Evolutionary conservation across 2,329 filamentous ascomycete genomes (phyloP), one percentile per base, ranked within the genome.

Genomic region (Lasiodiplodia sp.): DNA sequence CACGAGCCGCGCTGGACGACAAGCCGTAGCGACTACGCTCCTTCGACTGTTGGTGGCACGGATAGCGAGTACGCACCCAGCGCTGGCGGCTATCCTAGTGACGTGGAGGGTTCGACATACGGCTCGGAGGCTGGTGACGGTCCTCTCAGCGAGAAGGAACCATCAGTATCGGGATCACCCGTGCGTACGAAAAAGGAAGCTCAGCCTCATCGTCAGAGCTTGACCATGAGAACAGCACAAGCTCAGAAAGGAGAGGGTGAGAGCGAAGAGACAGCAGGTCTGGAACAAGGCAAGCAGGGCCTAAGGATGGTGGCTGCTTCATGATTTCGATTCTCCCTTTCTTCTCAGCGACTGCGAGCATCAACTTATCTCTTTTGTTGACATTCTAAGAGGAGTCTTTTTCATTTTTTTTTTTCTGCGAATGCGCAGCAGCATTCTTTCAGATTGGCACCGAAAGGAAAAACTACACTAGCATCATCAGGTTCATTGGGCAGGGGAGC

Each of bases 31-130:
- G 67, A 68, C 18, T 68, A 68, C 38, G 67, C 67, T 1, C 67
- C 67, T 16, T 64, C 57, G 37, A 68, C 67, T 11, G 60, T 68
- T 8, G 67, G 56, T 4, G 66, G 66, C 40, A 62, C 66, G 10
- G 66, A 63, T 23, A 68, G 66, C 49, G 66, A 68, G 25, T 68
- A 68, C 25, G 56, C 66, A 6, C 66, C 66, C 2, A 68, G 66
- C 23, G 56, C 56, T 10, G 66, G 55, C 18, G 57, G 66, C 23
- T 51, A 62, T 18, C 56, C 66, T 4, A 66, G 63, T 25, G 66
- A 68, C 18, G 53, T 53, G 21, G 66, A 68, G 21, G 56, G 56
- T 1, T 68, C 66, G 11, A 34, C 51, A 8, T 38, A 40, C 23
- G 66, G 44, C 10, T 55, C 55, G 4, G 66, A 55, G 6, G 56